These are phyloP conservation scores for Alternaria conjuncta DNA, from an alignment of 2,329 filamentous ascomycete genomes.

Conservation along the genomic window DNA sequence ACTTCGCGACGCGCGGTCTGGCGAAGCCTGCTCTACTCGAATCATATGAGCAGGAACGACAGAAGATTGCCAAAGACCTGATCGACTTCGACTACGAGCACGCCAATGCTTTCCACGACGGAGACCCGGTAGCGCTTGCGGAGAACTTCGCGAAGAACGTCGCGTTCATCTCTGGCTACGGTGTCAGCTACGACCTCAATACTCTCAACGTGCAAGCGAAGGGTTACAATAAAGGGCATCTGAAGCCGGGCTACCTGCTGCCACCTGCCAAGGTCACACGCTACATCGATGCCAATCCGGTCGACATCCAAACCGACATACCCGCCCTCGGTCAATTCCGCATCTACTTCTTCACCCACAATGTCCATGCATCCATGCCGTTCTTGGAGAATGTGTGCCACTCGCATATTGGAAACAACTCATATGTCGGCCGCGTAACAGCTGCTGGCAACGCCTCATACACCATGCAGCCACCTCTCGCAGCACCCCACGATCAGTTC, in stretches of 20 bases:
- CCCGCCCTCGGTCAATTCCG: constrained; percentile 79
- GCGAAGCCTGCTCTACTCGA: constrained; percentile 47
- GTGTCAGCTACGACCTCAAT: constrained; percentile 70
- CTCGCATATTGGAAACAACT: constrained; percentile 58
- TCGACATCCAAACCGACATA: constrained; percentile 79
- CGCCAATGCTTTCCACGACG: constrained; percentile 61
- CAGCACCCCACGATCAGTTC: constrained; percentile 69
- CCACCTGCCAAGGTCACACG: constrained; percentile 74
- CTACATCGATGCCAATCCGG: constrained; percentile 78
- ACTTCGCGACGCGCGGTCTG: constrained; percentile 48
- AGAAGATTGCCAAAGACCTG: constrained; percentile 53
- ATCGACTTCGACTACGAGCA: constrained; percentile 57
- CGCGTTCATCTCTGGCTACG: constrained; percentile 75
- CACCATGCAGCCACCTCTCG: constrained; percentile 62
- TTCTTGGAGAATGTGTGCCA: constrained; percentile 68
- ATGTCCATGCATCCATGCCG: constrained; percentile 60
- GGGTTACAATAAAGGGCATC: constrained; percentile 54
- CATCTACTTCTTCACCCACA: constrained; percentile 72
- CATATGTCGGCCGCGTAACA: constrained; percentile 66
- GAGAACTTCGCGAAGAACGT: constrained; percentile 74
- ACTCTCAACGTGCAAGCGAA: constrained; percentile 66
- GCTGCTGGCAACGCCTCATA: constrained; percentile 68
- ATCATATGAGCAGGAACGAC: constrained; percentile 52
- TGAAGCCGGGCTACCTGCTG: constrained; percentile 57
- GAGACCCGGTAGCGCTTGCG: constrained; percentile 68